Conservation (phyloP, 75 land plant genomes). For the Isoetes taiwanensis region DNA sequence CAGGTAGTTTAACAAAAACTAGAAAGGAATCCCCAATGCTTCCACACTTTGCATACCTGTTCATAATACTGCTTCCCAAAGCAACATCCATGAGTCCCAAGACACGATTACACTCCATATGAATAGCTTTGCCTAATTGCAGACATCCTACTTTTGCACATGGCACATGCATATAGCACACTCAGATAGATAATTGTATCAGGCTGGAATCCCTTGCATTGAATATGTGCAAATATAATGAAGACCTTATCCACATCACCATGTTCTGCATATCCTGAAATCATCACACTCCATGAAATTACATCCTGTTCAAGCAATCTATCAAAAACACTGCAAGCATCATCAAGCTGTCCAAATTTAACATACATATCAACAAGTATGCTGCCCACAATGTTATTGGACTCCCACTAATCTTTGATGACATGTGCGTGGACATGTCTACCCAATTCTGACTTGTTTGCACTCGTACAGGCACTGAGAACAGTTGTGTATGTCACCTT, state of each 20-base stretch:
- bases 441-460: too few relatives aligned
- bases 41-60: conserved; percentile 43
- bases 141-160: conserved; percentile 34
- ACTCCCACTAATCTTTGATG: not conserved
- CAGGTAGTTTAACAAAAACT: conserved; percentile 5
- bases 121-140: conserved; percentile 31
- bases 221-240: conserved; percentile 25
- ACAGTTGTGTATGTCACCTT: too few relatives aligned
- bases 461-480: too few relatives aligned
- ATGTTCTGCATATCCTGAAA: not conserved
- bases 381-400: not conserved
- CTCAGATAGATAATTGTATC: conserved; percentile 37
- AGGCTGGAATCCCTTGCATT: conserved; percentile 15
- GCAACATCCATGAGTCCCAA: conserved; percentile 16
- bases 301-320: not conserved
- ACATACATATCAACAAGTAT: conserved; percentile 3
- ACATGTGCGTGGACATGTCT: not conserved
- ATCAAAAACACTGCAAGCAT: conserved; percentile 11
- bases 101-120: conserved; percentile 14
- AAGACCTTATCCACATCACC: conserved; percentile 24
- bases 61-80: conserved; percentile 24
- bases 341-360: not conserved
- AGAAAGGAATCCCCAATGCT: conserved; percentile 19
- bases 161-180: conserved; percentile 34
- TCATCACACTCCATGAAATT: not conserved